Conservation (phyloP, 2,329 filamentous ascomycete species). For the Penicillium sp. region DNA sequence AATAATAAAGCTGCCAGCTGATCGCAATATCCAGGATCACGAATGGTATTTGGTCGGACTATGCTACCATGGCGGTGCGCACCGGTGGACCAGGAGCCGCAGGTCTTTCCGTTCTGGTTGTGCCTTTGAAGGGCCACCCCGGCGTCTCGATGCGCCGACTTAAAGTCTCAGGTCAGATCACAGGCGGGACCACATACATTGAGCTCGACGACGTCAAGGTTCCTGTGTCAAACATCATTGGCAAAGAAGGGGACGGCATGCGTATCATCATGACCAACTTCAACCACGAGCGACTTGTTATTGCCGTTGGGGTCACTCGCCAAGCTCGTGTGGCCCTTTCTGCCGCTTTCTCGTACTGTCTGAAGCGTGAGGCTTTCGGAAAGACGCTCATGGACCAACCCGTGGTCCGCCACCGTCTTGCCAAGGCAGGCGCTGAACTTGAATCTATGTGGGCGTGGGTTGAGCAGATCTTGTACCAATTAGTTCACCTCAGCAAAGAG, state of each 20-base stretch:
- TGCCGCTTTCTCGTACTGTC: slow-evolving; percentile 59
- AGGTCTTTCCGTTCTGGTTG: slow-evolving; percentile 65
- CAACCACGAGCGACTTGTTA: slow-evolving; percentile 71
- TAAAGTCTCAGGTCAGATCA: slow-evolving; percentile 63
- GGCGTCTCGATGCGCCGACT: slow-evolving; percentile 68
- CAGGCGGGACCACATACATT: slow-evolving; percentile 70
- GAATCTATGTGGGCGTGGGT: slow-evolving; percentile 72
- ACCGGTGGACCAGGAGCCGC: slow-evolving; percentile 63
- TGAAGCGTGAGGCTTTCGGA: slow-evolving; percentile 66
- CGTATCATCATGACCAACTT: slow-evolving; percentile 74
- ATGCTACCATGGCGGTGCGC: slow-evolving; percentile 68
- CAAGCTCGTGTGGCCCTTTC: slow-evolving; percentile 60
- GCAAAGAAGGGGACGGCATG: slow-evolving; percentile 69
- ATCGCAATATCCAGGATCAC: slow-evolving; percentile 53
- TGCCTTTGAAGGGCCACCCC: slow-evolving; percentile 64
- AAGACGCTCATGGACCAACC: slow-evolving; percentile 70
- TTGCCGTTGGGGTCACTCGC: slow-evolving; percentile 62
- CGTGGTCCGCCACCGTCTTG: slow-evolving; percentile 69
- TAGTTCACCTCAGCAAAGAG: slow-evolving; percentile 56
- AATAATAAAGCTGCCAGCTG: background rate
- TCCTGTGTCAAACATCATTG: slow-evolving; percentile 67
- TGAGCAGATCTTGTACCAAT: slow-evolving; percentile 67
- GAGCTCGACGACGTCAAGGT: slow-evolving; percentile 73
- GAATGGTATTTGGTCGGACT: slow-evolving; percentile 68
- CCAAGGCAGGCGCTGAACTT: slow-evolving; percentile 65